Conservation (phyloP, 116 monocot genomes). For the Phalaenopsis hybrid region DNA sequence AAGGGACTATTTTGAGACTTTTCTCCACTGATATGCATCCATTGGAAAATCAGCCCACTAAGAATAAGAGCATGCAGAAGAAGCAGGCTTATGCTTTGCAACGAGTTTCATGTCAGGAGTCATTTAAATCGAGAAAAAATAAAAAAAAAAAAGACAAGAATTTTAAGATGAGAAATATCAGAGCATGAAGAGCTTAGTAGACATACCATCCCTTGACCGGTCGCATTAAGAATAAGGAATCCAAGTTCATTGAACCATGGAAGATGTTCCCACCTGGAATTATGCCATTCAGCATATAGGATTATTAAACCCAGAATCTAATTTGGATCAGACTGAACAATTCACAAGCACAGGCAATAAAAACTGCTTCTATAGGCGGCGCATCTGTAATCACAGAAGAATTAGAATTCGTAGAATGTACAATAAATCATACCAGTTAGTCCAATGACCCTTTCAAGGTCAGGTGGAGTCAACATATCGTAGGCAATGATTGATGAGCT, state of each 20-base stretch:
- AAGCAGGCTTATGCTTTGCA: neutral
- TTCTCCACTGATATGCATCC: neutral
- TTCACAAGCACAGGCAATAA: neutral
- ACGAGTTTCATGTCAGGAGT: neutral
- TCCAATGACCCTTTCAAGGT: slow-evolving; percentile 90
- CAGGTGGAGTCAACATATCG: slow-evolving; percentile 95
- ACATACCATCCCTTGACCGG: slow-evolving; percentile 92
- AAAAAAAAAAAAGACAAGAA: neutral
- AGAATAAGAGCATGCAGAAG: neutral
- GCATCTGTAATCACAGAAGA: neutral
- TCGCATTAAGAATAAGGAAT: slow-evolving; percentile 86
- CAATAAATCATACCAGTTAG: slow-evolving; percentile 54
- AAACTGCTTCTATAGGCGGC: neutral
- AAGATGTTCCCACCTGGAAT: slow-evolving; percentile 91
- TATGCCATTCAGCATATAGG: neutral
- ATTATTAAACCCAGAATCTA: neutral
- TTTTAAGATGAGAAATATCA: neutral
- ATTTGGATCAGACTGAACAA: neutral
- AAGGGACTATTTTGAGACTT: no score
- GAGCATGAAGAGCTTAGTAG: neutral
- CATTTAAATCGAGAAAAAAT: neutral
- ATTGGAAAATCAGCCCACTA: neutral
- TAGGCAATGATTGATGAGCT: slow-evolving; percentile 86
- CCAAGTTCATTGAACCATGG: slow-evolving; percentile 95
- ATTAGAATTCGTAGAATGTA: neutral